A percentile compares a stretch with the other conserved stretches of the same genome.
Evolutionary conservation across 192 early-diverging fungal species (phyloP).

Genomic region (Dissophora globulifera): DNA sequence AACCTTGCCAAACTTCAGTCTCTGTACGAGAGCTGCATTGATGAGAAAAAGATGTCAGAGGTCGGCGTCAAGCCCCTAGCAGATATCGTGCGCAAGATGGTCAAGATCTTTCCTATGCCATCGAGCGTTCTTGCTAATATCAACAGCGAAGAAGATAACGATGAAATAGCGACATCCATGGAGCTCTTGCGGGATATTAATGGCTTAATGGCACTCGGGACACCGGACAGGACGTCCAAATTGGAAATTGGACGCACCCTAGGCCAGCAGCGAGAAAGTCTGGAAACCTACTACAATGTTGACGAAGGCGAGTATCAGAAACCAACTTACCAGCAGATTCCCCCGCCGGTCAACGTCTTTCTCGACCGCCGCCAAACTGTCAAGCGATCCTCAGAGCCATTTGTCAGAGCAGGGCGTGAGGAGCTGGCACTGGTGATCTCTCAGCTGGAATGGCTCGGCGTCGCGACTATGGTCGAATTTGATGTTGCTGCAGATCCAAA

Average conservation of each 20-base stretch:
- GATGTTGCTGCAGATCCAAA: slow-evolving; percentile 65
- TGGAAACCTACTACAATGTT: too few relatives aligned
- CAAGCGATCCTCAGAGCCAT: not conserved
- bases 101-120: slow-evolving; percentile 44
- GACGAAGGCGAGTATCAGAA: too few relatives aligned
- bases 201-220: too few relatives aligned
- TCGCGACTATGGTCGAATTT: slow-evolving; percentile 59
- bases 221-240: too few relatives aligned
- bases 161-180: too few relatives aligned
- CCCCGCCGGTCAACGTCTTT: not conserved
- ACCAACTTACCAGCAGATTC: not conserved
- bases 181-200: too few relatives aligned
- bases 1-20: slow-evolving; percentile 67
- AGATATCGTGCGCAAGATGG: slow-evolving; percentile 43
- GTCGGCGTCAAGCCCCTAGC: slow-evolving; percentile 55
- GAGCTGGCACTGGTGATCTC: slow-evolving; percentile 38
- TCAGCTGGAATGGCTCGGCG: slow-evolving; percentile 39
- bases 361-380: too few relatives aligned
- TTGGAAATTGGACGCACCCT: not conserved
- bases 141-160: too few relatives aligned
- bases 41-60: slow-evolving; percentile 50
- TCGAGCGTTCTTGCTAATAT: slow-evolving; percentile 26
- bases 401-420: slow-evolving; percentile 19
- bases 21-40: slow-evolving; percentile 67
- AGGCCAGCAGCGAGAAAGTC: too few relatives aligned